Base-by-base conservation (phyloP, 75 land plant genomes). In the Gnetum montanum region DNA sequence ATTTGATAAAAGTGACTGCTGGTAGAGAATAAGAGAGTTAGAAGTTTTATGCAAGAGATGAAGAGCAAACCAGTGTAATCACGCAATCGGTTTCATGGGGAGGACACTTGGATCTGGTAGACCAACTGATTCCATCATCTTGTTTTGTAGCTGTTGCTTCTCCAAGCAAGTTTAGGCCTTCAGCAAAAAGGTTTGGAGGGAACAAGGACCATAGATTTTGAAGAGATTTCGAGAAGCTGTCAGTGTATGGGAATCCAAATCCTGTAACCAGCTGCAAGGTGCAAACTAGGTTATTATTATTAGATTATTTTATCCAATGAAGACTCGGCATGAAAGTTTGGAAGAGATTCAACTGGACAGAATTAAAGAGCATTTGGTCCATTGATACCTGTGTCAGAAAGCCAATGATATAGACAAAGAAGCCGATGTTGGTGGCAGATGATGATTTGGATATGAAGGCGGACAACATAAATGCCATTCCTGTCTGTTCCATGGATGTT, bases 361-460 rank as follows among this genome's bases (percentile, higher is more conserved):
- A n/a, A n/a, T n/a, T n/a, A n/a, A n/a, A 20, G 13, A n/a, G n/a
- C n/a, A 47, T 5, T 47, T 24, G 30, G n/a, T n/a, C n/a, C n/a
- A 24, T 50, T 16, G n/a, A 8, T 51, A 69, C 98, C 88, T 89
- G 87, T 18, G 90, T 82, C 44, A 88, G 36, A 58, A 80, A 85
- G 43, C 96, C 95, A 46, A 93, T 53, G 8, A 93, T 82, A 58
- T 85, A 93, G 45, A 85, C 50, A 3, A 63, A 79, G 63, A 85
- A 93, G 0, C 98, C 98, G 22, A 85, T 70, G 49, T 77, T 89
- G 12, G 81, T 82, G 12, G 98, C 70, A 51, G 96, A 82, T 37
- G 91, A 66, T 35, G 98, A 67, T 61, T 75, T 94, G 73, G 85
- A 80, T n/a, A 94, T 59, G 54, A 94, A 94, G 61, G 98, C 68